A percentile compares a stretch with the other conserved stretches of the same genome.
Evolutionary conservation across 495 filamentous ascomycete genomes (phyloP).

Genomic region (Penicillium coffeae): DNA sequence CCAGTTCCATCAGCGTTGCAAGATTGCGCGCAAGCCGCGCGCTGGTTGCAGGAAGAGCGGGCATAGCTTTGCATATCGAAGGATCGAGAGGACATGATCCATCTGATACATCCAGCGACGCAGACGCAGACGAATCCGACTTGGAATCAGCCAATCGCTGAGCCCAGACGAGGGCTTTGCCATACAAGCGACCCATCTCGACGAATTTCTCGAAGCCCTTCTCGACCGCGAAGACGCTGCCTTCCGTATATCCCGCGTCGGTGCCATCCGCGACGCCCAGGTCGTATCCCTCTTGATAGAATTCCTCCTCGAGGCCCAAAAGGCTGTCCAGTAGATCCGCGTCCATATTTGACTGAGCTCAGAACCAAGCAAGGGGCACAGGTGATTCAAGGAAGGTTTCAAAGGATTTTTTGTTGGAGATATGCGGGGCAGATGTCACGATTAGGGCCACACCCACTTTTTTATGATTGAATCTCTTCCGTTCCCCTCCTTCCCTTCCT

Average conservation of each 20-base stretch:
- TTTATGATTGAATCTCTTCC: slow-evolving; percentile 21
- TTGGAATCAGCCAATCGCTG: slow-evolving; percentile 46
- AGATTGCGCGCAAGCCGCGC: slow-evolving; percentile 71
- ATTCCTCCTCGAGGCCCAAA: slow-evolving; percentile 74
- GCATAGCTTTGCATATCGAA: slow-evolving; percentile 35
- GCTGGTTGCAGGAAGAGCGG: slow-evolving; percentile 49
- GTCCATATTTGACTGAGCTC: slow-evolving; percentile 26
- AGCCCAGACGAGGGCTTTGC: slow-evolving; percentile 79
- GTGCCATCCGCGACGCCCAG: slow-evolving; percentile 73
- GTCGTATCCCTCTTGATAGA: slow-evolving; percentile 79
- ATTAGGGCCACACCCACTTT: slow-evolving; percentile 25
- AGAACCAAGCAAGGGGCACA: slow-evolving; percentile 3
- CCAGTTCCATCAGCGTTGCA: slow-evolving; percentile 64
- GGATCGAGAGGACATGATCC: slow-evolving; percentile 22
- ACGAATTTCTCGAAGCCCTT: slow-evolving; percentile 91
- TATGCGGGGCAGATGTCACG: slow-evolving; percentile 29
- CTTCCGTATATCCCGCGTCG: slow-evolving; percentile 79
- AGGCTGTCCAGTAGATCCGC: slow-evolving; percentile 64
- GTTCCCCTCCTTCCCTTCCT: slow-evolving; percentile 26
- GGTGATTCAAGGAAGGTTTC: slow-evolving; percentile 2
- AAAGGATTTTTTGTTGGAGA: slow-evolving; percentile 5
- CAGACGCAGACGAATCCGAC: slow-evolving; percentile 7
- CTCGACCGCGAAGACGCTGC: slow-evolving; percentile 82
- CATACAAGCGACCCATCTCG: slow-evolving; percentile 74
- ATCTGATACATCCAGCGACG: slow-evolving; percentile 11